phyloP scores from a whole-genome alignment of 2,329 filamentous ascomycete species.

The Monosporascus sp. region DNA sequence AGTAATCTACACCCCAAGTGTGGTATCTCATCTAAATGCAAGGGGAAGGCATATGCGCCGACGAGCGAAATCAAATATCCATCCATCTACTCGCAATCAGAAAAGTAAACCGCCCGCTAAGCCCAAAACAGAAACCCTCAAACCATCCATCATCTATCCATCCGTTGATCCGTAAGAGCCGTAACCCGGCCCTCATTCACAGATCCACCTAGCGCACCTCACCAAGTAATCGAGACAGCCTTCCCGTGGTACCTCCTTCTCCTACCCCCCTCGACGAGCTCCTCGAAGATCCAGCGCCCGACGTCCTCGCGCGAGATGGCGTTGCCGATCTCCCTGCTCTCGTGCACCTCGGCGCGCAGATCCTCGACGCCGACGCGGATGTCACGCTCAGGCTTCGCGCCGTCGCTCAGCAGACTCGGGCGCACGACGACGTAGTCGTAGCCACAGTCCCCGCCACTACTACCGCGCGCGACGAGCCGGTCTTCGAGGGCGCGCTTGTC shows the following conservation, averaged over 20 bases:
- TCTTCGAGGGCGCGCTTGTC: slow-evolving; percentile 47
- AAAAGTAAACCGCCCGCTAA: no score
- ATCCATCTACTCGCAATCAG: no score
- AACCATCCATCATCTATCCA: no score
- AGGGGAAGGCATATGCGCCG: no score
- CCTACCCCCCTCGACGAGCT: slow-evolving; percentile 24
- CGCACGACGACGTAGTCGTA: slow-evolving; percentile 34
- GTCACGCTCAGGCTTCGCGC: slow-evolving; percentile 16
- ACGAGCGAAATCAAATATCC: no score
- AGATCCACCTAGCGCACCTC: background rate
- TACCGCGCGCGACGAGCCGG: no score
- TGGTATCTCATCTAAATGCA: no score
- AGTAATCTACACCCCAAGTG: no score
- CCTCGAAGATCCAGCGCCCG: slow-evolving; percentile 42
- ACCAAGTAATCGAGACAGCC: slow-evolving; percentile 32
- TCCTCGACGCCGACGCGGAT: slow-evolving; percentile 39
- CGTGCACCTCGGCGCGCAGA: slow-evolving; percentile 16
- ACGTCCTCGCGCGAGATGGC: slow-evolving; percentile 42
- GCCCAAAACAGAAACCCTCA: no score
- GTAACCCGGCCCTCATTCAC: no score
- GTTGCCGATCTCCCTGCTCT: slow-evolving; percentile 39
- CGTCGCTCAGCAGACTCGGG: slow-evolving; percentile 31
- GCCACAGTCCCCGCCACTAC: slow-evolving; percentile 20
- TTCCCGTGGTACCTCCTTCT: slow-evolving; percentile 26
- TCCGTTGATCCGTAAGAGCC: no score